Conservation (phyloP, 148 eudicot species). For the Rhododendron vialii region DNA sequence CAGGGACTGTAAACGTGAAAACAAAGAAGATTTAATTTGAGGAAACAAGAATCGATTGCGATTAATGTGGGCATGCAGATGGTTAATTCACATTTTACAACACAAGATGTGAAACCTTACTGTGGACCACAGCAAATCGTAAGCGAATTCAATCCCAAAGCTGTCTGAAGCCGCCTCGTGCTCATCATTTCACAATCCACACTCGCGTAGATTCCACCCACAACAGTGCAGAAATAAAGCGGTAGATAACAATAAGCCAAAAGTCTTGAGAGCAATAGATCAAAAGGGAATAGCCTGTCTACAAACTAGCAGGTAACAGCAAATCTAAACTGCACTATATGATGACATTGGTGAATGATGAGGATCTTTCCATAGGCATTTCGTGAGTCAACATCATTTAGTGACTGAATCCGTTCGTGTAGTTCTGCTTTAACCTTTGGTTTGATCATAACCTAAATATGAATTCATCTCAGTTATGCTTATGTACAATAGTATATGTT, state of each 20-base stretch:
- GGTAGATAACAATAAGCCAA: neutral
- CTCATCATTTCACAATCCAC: neutral
- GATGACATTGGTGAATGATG: neutral
- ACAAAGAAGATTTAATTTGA: neutral
- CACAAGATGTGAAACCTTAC: neutral
- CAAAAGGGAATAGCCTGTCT: neutral
- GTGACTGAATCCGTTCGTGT: neutral
- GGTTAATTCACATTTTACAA: neutral
- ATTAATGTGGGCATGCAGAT: neutral
- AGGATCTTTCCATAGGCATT: neutral
- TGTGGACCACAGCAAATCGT: neutral
- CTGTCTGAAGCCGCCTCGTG: neutral
- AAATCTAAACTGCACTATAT: neutral
- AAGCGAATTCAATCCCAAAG: neutral
- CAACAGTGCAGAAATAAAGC: neutral
- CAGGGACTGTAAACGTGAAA: neutral
- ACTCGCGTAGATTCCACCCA: neutral
- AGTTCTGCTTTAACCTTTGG: neutral
- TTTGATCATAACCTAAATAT: neutral
- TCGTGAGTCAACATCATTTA: neutral
- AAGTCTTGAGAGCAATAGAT: neutral
- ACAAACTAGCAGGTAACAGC: neutral
- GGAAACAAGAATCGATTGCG: neutral
- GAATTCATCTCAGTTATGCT: neutral
- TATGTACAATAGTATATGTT: neutral